phyloP scores from a whole-genome alignment of 2,329 filamentous ascomycete species.

The Pestalotiopsis sp. region DNA sequence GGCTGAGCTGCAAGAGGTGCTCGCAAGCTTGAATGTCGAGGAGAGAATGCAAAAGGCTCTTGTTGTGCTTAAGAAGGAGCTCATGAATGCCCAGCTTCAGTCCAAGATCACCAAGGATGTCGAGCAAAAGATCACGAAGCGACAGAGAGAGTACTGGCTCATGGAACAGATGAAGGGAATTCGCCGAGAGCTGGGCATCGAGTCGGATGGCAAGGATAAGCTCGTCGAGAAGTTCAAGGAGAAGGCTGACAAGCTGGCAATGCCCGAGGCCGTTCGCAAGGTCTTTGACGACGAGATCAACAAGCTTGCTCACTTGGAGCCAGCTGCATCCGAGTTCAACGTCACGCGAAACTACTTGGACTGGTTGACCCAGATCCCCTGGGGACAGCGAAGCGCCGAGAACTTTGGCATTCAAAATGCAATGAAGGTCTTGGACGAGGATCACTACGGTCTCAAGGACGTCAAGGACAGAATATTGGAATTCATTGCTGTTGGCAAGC shows the following conservation, averaged over 20 bases:
- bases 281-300: slow-evolving; percentile 98
- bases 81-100: slow-evolving; percentile 96
- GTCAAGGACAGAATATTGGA: slow-evolving; percentile 98
- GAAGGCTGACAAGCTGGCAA: slow-evolving; percentile 88
- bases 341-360: slow-evolving; percentile 98
- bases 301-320: slow-evolving; percentile 93
- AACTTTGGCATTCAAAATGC: slow-evolving; percentile 96
- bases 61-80: slow-evolving; percentile 92
- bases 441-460: slow-evolving; percentile 95
- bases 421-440: slow-evolving; percentile 86
- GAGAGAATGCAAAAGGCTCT: slow-evolving; percentile 89
- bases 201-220: slow-evolving; percentile 98
- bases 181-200: slow-evolving; percentile 88
- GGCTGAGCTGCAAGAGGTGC: slow-evolving; percentile 86
- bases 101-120: slow-evolving; percentile 98
- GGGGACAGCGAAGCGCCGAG: slow-evolving; percentile 92
- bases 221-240: slow-evolving; percentile 97
- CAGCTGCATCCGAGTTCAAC: slow-evolving; percentile 96
- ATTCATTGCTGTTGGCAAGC: slow-evolving; percentile 97
- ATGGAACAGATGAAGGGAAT: slow-evolving; percentile 99
- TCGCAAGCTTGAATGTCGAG: slow-evolving; percentile 87
- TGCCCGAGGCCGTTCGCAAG: slow-evolving; percentile 95
- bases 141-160: slow-evolving; percentile 95
- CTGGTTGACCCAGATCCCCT: slow-evolving; percentile 97
- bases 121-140: slow-evolving; percentile 94